Evolutionary conservation across 768 basidiomycete species (phyloP).

Genomic region (Tephrocybe rancida): DNA sequence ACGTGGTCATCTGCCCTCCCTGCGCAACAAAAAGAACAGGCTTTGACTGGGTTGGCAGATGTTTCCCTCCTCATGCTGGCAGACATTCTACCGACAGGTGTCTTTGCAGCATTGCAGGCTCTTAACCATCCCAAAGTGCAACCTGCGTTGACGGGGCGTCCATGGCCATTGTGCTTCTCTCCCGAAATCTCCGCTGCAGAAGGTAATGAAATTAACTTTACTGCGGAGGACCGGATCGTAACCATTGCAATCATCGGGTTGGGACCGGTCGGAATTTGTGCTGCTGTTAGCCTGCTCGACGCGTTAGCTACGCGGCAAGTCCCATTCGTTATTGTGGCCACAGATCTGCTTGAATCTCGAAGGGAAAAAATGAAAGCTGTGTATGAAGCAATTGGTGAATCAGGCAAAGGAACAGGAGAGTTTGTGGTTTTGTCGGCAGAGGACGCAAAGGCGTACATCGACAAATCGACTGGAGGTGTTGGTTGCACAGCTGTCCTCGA

Average conservation of each 20-base stretch:
- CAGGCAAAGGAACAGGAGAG: constrained; percentile 46
- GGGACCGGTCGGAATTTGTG: constrained; percentile 80
- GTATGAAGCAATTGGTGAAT: constrained; percentile 48
- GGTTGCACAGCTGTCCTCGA: constrained; percentile 72
- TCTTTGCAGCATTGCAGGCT: constrained; percentile 75
- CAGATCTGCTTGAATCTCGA: constrained; percentile 61
- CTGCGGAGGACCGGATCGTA: constrained; percentile 49
- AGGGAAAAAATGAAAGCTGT: constrained; percentile 63
- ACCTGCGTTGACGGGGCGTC: constrained; percentile 56
- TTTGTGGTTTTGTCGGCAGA: constrained; percentile 55
- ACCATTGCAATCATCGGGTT: constrained; percentile 73
- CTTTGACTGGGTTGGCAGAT: constrained; percentile 51
- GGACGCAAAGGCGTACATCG: constrained; percentile 50
- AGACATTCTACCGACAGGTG: constrained; percentile 81
- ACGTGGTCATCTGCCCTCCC: constrained; percentile 45
- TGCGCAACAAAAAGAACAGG: constrained; percentile 35
- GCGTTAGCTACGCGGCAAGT: constrained; percentile 46
- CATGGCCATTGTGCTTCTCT: constrained; percentile 59
- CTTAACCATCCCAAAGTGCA: constrained; percentile 72
- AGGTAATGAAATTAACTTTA: constrained; percentile 34
- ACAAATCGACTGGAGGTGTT: constrained; percentile 53
- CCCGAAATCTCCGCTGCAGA: constrained; percentile 19
- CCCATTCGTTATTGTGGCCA: constrained; percentile 59
- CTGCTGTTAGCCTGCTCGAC: constrained; percentile 66
- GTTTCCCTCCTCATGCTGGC: constrained; percentile 71